phyloP scores from a whole-genome alignment of 257 asterid genomes.

The Nicotiana benthamiana region DNA sequence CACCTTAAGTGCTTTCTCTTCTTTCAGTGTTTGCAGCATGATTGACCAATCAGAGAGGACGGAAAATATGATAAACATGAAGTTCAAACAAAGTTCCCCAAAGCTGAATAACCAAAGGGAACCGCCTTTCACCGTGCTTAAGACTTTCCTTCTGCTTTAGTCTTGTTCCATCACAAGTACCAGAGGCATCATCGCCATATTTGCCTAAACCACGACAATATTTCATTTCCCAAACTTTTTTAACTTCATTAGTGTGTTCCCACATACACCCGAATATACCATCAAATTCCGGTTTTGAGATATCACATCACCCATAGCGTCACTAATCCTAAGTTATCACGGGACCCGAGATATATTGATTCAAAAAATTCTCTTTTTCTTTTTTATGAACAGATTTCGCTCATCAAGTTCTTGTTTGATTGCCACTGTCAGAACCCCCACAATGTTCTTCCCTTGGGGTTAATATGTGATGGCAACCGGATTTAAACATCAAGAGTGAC shows the following conservation, averaged over 20 bases:
- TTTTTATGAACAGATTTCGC: not conserved
- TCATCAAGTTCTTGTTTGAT: not conserved
- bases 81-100: not conserved
- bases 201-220: not conserved
- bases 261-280: not conserved
- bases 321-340: not conserved
- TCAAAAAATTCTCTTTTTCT: not conserved
- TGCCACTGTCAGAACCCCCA: not conserved
- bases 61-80: not conserved
- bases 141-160: not conserved
- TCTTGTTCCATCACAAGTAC: not conserved
- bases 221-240: not conserved
- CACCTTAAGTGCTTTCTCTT: not conserved
- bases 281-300: not conserved
- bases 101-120: not conserved
- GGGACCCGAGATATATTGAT: not conserved
- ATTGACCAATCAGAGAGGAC: not conserved
- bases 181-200: not conserved
- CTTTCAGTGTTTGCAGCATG: not conserved
- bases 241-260: not conserved
- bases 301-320: not conserved
- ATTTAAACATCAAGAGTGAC: too few relatives aligned
- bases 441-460: not conserved
- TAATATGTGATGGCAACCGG: not conserved
- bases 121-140: not conserved